Evolutionary conservation across 164 flowering plant species (phyloP).

Genomic region (Annona squamosa): DNA sequence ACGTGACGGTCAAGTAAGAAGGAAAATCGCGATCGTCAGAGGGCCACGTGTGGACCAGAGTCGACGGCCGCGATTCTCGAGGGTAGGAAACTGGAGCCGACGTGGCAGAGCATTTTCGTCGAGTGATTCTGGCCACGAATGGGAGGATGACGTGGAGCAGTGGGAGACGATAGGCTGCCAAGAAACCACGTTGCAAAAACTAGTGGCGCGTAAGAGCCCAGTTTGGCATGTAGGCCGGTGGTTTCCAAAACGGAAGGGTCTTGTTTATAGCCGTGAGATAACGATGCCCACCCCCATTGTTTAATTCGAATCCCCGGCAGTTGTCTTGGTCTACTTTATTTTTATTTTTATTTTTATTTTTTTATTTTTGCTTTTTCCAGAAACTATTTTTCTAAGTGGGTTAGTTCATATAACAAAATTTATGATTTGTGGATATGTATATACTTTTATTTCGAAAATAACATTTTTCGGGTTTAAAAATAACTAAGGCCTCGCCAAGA

Average conservation of each 20-base stretch:
- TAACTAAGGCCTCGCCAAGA: no score
- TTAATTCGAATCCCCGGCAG: background rate
- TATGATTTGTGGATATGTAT: no score
- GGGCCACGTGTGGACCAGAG: background rate
- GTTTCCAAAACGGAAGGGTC: background rate
- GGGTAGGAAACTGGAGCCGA: background rate
- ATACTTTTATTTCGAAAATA: no score
- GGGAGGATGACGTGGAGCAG: background rate
- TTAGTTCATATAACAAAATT: no score
- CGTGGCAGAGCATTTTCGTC: background rate
- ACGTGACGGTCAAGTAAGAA: background rate
- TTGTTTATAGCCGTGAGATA: background rate
- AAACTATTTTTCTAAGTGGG: no score
- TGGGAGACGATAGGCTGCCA: background rate
- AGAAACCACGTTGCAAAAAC: background rate
- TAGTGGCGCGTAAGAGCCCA: background rate
- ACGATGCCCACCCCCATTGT: background rate
- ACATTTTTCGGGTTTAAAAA: no score
- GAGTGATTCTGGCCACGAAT: background rate
- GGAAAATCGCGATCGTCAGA: background rate
- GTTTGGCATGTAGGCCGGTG: background rate
- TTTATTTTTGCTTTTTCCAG: no score
- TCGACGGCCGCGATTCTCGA: background rate
- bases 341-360: no score
- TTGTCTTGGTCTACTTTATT: background rate